Evolutionary conservation across 768 basidiomycete species (phyloP).

Genomic region (Mycena albidolilacea): DNA sequence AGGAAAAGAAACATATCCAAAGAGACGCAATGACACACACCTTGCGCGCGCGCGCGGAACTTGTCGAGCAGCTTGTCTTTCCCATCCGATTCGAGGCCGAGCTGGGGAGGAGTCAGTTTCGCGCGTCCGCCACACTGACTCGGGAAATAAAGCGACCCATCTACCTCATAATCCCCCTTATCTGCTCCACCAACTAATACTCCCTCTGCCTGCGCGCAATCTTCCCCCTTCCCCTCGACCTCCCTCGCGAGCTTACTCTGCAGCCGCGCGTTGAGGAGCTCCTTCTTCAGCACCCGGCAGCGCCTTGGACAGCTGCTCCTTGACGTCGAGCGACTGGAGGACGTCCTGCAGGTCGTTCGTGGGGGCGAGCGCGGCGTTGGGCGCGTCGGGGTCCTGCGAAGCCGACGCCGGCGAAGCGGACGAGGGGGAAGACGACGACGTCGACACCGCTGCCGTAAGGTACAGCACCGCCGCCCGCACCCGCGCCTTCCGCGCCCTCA

Average conservation of each 20-base stretch:
- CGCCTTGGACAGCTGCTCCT: slow-evolving; percentile 91
- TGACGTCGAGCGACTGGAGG: slow-evolving; percentile 87
- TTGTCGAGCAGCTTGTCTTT: slow-evolving; percentile 96
- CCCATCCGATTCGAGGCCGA: slow-evolving; percentile 84
- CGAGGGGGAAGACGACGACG: slow-evolving; percentile 76
- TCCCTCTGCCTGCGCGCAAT: slow-evolving; percentile 95
- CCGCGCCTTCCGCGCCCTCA: slow-evolving; percentile 60
- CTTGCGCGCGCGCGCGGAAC: slow-evolving; percentile 92
- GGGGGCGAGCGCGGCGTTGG: too few relatives aligned
- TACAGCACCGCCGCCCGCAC: slow-evolving; percentile 92
- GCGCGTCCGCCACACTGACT: too few relatives aligned
- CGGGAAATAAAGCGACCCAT: slow-evolving; percentile 65
- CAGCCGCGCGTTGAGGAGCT: slow-evolving; percentile 95
- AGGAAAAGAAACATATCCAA: too few relatives aligned
- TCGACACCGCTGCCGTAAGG: slow-evolving; percentile 95
- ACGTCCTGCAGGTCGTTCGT: slow-evolving; percentile 86
- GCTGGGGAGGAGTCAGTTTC: too few relatives aligned
- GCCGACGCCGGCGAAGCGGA: too few relatives aligned
- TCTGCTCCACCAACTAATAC: slow-evolving; percentile 97
- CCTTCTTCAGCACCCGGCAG: slow-evolving; percentile 93
- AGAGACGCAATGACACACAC: too few relatives aligned
- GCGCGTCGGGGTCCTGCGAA: too few relatives aligned
- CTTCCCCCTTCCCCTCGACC: slow-evolving; percentile 89
- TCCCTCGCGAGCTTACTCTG: slow-evolving; percentile 95
- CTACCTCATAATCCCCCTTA: slow-evolving; percentile 97